Conservation (phyloP, 192 early-diverging fungal species). For the Diversispora epigaea region DNA sequence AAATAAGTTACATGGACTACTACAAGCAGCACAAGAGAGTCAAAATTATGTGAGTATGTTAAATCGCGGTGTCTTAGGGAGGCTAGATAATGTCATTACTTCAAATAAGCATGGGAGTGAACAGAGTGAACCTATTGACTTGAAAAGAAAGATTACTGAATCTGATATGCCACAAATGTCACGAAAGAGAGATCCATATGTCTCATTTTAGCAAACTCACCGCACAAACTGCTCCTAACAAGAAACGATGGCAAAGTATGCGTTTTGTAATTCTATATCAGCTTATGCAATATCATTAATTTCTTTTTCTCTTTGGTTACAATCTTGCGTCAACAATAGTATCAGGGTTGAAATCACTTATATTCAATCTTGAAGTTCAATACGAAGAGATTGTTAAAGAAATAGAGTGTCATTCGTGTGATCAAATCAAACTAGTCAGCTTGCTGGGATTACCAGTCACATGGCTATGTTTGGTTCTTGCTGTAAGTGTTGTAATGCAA, state of each 20-base stretch:
- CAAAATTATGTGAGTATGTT: conserved; percentile 15
- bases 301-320: conserved; percentile 4
- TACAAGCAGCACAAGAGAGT: conserved; percentile 1
- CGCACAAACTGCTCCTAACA: not conserved
- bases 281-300: conserved; percentile 21
- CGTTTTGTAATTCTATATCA: not conserved
- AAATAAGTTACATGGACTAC: conserved; percentile 27
- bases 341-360: conserved; percentile 12
- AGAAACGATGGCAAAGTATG: conserved; percentile 18
- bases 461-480: conserved; percentile 16
- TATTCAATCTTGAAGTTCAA: conserved; percentile 8
- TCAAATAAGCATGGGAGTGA: conserved; percentile 24
- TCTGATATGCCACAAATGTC: no score
- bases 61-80: conserved; percentile 16
- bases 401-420: conserved; percentile 9
- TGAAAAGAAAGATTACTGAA: conserved; percentile 8
- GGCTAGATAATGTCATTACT: conserved; percentile 2
- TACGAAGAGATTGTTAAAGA: not conserved
- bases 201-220: conserved; percentile 8
- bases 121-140: no score
- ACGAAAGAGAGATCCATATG: not conserved
- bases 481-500: conserved; percentile 17
- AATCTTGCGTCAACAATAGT: not conserved
- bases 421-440: conserved; percentile 14
- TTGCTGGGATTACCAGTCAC: not conserved